Percentiles rank a stretch among this genome's conserved stretches.
Evolutionary conservation across 176 grass and related monocot genomes (phyloP).

Genomic region (Carex kokanica): DNA sequence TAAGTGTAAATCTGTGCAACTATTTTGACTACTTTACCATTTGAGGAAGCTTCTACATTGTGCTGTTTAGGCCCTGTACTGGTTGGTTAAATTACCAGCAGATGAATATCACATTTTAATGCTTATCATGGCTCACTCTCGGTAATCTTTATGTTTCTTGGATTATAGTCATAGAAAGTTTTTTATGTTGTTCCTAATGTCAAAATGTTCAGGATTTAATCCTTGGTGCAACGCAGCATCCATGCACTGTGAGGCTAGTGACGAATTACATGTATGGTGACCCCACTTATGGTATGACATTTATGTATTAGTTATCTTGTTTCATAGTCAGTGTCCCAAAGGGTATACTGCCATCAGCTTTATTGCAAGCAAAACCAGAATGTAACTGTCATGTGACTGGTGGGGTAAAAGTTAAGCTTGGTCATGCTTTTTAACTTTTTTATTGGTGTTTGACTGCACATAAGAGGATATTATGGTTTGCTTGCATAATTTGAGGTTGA

Average conservation of each 20-base stretch:
- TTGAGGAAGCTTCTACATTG: background rate
- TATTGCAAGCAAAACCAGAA: background rate
- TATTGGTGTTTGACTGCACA: background rate
- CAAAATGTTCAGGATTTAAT: conserved; percentile 39
- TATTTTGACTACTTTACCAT: background rate
- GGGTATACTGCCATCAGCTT: background rate
- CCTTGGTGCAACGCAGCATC: background rate
- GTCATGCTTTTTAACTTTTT: background rate
- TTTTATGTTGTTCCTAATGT: background rate
- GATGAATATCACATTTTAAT: background rate
- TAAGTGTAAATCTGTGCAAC: background rate
- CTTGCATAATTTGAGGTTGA: background rate
- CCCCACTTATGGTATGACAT: conserved; percentile 45
- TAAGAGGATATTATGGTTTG: background rate
- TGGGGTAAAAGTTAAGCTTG: background rate
- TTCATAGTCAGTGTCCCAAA: background rate
- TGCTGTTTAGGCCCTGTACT: background rate
- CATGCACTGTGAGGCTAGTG: conserved; percentile 36
- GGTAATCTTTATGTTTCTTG: background rate
- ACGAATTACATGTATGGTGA: conserved; percentile 31
- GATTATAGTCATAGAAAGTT: background rate
- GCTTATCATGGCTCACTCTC: background rate
- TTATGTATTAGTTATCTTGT: background rate
- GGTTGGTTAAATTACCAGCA: background rate
- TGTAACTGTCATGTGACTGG: background rate